Evolutionary conservation across 2,329 filamentous ascomycete genomes (phyloP), one percentile per base, ranked within the genome.

Genomic region (Hortaea werneckii): DNA sequence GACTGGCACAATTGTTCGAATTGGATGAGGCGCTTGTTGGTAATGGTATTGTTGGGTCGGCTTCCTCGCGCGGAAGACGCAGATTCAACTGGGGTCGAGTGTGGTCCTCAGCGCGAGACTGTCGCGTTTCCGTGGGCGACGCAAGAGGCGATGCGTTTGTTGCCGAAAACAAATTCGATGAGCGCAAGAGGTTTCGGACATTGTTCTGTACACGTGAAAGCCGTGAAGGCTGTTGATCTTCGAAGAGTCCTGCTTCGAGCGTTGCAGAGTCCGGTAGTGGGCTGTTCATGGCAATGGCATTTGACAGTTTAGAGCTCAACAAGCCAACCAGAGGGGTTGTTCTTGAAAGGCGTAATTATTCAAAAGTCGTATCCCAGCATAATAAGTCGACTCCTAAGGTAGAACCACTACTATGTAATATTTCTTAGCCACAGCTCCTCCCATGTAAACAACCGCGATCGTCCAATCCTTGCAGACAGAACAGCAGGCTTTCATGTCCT

Each of bases 221-320:
- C 30, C 54, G 55, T 29, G 60, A 50, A 27, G 57, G 56, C 37
- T 40, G 41, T 11, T 52, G 45, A 45, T 64, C 58, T 44, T 59
- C 58, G 44, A 64, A 37, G 20, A 64, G 58, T n/a, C 61, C 61
- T 32, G 59, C 55, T 49, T 64, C 60, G 12, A 64, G 45, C 11
- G 55, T 53, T 42, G 57, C 57, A 30, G 58, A 56, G 46, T 61
- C 58, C n/a, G 60, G 58, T 1, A 62, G 52, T 26, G 58, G 58
- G 26, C 47, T 50, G 34, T 55, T 50, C 44, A 61, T 59, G 1
- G 46, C 13, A n/a, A 35, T 2, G 2, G n/a, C 32, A 9, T n/a
- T 35, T 35, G n/a, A 9, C 8, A 35, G 32, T 35, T 35, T 2
- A 35, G 4, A 35, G 32, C 8, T 35, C 8, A 35, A 35, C 32